These are phyloP conservation scores for Lepidium didymum DNA, from an alignment of 345 rosid genomes.

Conservation along the genomic window DNA sequence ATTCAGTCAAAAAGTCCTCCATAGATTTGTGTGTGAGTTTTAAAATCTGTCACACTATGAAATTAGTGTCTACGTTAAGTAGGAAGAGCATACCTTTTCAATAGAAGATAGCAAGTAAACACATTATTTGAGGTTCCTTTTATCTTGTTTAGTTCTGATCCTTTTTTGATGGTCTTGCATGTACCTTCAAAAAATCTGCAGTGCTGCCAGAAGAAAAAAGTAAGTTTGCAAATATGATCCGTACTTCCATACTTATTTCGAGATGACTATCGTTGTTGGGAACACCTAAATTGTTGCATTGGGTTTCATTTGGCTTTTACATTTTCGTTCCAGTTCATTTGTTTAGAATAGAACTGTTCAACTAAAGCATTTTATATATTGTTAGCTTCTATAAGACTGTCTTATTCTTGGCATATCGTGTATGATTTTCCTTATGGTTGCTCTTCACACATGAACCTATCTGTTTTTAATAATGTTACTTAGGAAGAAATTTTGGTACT, in stretches of 20 bases:
- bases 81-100: not conserved
- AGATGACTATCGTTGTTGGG: constrained; percentile 9
- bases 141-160: constrained; percentile 13
- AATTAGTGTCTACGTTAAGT: not conserved
- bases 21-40: not conserved
- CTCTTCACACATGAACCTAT: not conserved
- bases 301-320: not conserved
- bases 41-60: not conserved
- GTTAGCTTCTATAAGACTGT: not conserved
- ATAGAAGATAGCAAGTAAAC: not conserved
- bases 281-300: not conserved
- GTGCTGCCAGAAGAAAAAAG: constrained; percentile 91
- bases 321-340: not conserved
- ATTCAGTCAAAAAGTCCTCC: not conserved
- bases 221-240: constrained; percentile 38
- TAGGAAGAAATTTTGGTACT: not conserved
- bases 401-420: not conserved
- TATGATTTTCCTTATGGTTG: not conserved
- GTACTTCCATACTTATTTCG: constrained; percentile 9
- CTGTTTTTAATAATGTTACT: not conserved
- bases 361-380: not conserved
- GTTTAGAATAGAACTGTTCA: not conserved
- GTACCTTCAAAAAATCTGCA: constrained; percentile 38
- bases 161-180: constrained; percentile 35
- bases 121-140: not conserved